Evolutionary conservation across 805 yeast species (phyloP), one percentile per base, ranked within the genome.

Genomic region (Blastobotrys parvus): DNA sequence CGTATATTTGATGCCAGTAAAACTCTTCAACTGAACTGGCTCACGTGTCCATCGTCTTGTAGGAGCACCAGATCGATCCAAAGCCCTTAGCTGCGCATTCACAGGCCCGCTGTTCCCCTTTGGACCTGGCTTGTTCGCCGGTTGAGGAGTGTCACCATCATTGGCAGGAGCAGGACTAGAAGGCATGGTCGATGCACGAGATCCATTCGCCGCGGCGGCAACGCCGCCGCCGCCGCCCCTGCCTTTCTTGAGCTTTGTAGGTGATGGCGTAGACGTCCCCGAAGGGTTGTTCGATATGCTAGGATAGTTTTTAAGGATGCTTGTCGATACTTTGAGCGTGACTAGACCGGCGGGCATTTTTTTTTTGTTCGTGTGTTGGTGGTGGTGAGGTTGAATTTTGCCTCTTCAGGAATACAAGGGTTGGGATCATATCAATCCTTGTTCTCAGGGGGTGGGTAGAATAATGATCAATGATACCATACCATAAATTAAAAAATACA

Each of bases 11-110:
- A 61, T 65, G 3, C 77, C 76, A 0, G 77, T 71, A 47, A 74
- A 72, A 20, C 70, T 63, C 44, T 63, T 65, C 31, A 74, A 53
- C 10, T 56, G 55, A 7, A 71, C 42, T 1, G 68, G 67, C 37
- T 58, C 54, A 46, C 65, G 65, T 7, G 44, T 47, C 79, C 79
- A 74, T 44, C 60, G 61, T 37, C 77, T 59, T 38, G 69, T 64
- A 15, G 69, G 68, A 30, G 54, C 60, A 3, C 73, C 73, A 18
- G 66, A 54, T 17, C 71, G 64, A 47, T 73, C 75, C 22, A 74
- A 54, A 1, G 62, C 67, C 23, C 62, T 46, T 27, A 63, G 47
- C 19, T 56, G 47, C 27, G 67, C 66, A 42, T 64, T 64, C 10
- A 62, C 62, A 2, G 55, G 50, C 17, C 54, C 55, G 21, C 47